These are phyloP conservation scores for Achlya hypogyna DNA, from an alignment of 352 stramenopile species.

Conservation along the genomic window DNA sequence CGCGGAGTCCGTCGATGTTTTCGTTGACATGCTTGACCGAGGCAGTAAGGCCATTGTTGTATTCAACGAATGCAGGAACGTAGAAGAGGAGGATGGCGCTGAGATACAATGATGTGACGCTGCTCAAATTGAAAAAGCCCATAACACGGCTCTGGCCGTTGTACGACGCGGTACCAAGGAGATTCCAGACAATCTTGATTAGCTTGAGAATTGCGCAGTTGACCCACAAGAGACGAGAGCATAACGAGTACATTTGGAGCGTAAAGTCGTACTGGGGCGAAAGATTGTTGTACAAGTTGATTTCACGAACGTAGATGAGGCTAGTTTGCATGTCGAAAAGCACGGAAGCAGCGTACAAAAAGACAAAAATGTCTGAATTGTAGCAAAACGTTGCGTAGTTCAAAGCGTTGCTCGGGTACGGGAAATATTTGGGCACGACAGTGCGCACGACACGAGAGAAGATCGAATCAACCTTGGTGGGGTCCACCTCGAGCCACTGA, in stretches of 20 bases:
- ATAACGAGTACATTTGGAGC: neutral
- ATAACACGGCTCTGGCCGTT: neutral
- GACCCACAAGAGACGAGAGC: neutral
- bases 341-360: slow-evolving; percentile 7
- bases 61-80: neutral
- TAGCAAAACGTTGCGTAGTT: slow-evolving; percentile 15
- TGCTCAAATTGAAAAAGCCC: slow-evolving; percentile 1
- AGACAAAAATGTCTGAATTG: slow-evolving; percentile 17
- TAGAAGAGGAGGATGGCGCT: slow-evolving; percentile 2
- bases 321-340: neutral
- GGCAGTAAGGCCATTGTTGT: neutral
- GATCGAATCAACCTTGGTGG: neutral
- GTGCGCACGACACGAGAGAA: neutral
- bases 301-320: slow-evolving; percentile 1
- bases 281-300: neutral
- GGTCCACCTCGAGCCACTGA: slow-evolving; percentile 6
- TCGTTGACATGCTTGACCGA: neutral
- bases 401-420: slow-evolving; percentile 9
- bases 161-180: neutral
- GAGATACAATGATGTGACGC: neutral
- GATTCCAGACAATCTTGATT: neutral
- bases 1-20: slow-evolving; percentile 1
- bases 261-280: neutral
- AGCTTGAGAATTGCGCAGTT: slow-evolving; percentile 7
- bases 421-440: slow-evolving; percentile 3